Conservation (phyloP, 352 stramenopile species). For the Aphanomyces euteiches region DNA sequence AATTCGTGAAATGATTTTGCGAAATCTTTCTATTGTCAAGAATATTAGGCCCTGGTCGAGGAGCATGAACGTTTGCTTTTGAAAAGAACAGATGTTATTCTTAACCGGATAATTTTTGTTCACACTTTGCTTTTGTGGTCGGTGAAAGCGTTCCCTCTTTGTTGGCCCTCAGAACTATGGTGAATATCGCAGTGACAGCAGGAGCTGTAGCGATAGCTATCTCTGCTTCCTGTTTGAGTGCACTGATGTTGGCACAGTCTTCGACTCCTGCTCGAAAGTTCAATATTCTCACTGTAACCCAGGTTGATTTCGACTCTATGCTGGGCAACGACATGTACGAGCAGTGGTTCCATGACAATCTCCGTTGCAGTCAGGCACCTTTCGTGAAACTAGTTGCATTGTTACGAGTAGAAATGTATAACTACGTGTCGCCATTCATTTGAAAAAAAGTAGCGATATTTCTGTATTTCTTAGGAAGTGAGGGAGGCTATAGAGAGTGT, state of each 20-base stretch:
- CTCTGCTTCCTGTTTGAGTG: too few relatives aligned
- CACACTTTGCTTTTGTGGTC: too few relatives aligned
- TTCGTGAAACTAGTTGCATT: background rate
- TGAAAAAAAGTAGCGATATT: background rate
- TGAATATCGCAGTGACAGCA: background rate
- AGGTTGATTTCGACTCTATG: slow-evolving; percentile 12
- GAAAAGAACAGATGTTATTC: too few relatives aligned
- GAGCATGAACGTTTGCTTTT: too few relatives aligned
- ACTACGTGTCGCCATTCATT: background rate
- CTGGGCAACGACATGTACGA: background rate
- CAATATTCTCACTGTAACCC: slow-evolving; percentile 11
- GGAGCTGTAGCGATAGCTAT: background rate
- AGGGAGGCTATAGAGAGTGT: background rate
- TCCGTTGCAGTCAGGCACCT: background rate
- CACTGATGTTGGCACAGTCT: background rate
- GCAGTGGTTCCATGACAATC: slow-evolving; percentile 13
- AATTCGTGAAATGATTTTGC: too few relatives aligned
- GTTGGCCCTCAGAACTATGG: too few relatives aligned
- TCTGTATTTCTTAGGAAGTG: too few relatives aligned
- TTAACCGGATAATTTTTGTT: too few relatives aligned
- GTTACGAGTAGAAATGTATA: background rate
- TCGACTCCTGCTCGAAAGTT: background rate
- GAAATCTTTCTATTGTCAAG: too few relatives aligned
- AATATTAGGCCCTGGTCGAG: too few relatives aligned
- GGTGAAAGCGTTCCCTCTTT: too few relatives aligned